phyloP scores from a whole-genome alignment of 441 rosid species.

The Adansonia rubrostipa region DNA sequence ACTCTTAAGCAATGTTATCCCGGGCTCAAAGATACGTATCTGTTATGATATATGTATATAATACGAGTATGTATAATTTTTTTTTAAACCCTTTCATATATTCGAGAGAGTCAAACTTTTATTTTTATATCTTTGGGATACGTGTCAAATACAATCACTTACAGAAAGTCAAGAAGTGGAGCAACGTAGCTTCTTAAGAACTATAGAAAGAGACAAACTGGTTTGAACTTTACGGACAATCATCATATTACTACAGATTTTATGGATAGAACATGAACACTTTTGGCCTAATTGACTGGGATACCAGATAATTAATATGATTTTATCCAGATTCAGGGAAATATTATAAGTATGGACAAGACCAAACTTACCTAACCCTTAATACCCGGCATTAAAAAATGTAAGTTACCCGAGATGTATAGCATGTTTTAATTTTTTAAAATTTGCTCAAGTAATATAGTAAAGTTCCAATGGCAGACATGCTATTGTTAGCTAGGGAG shows the following conservation, averaged over 20 bases:
- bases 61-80: too few species aligned
- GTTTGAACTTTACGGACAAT: neutral
- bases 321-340: neutral
- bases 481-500: neutral
- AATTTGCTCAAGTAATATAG: neutral
- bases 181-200: neutral
- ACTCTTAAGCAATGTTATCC: too few species aligned
- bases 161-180: too few species aligned
- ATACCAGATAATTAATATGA: slow-evolving; percentile 3
- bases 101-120: neutral
- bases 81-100: neutral
- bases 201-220: neutral
- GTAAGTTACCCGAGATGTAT: neutral
- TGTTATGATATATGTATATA: too few species aligned
- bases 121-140: neutral
- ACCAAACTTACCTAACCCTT: slow-evolving; percentile 23
- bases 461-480: neutral
- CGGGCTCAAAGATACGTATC: too few species aligned
- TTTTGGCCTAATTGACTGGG: slow-evolving; percentile 8
- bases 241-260: neutral
- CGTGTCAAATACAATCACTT: too few species aligned
- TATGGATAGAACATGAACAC: neutral
- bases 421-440: neutral
- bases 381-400: neutral
- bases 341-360: neutral